phyloP scores from a whole-genome alignment of 805 yeast species.

The Blastobotrys peoriensis region DNA sequence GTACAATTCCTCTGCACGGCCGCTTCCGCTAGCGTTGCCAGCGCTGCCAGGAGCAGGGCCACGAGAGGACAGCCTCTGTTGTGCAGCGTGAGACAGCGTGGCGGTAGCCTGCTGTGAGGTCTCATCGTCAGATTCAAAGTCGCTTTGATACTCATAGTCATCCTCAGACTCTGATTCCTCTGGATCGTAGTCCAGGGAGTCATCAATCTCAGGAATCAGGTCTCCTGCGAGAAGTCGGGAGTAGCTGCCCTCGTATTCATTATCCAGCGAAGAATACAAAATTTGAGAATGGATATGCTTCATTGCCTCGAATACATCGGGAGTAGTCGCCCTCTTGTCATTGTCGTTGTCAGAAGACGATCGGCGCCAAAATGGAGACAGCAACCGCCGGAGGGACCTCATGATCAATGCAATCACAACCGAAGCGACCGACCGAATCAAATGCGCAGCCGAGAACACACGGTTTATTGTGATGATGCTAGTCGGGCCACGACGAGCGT shows the following conservation, averaged over 20 bases:
- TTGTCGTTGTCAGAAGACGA: not conserved
- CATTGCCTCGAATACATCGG: not conserved
- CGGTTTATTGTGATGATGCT: constrained; percentile 11
- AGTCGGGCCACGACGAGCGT: constrained; percentile 5
- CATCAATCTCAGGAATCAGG: constrained; percentile 35
- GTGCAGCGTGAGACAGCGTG: not conserved
- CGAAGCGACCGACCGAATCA: constrained; percentile 11
- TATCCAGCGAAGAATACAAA: constrained; percentile 13
- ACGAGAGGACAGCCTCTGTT: not conserved
- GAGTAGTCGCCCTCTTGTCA: not conserved
- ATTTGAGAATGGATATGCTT: constrained; percentile 6
- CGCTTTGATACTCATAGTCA: constrained; percentile 19
- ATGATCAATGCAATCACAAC: constrained; percentile 3
- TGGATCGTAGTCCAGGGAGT: constrained; percentile 29
- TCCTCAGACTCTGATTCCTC: constrained; percentile 16
- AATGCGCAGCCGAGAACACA: constrained; percentile 10
- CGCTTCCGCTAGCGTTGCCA: not conserved
- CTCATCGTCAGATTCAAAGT: constrained; percentile 19
- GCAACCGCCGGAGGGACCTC: not conserved
- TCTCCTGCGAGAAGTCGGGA: constrained; percentile 26
- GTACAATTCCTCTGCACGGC: constrained; percentile 12
- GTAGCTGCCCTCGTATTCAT: constrained; percentile 21
- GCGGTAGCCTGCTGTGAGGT: constrained; percentile 8
- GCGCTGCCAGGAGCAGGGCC: not conserved
- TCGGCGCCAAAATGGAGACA: not conserved